Percentiles rank a stretch among this genome's conserved stretches.
These are phyloP conservation scores for Xylaria telfairii DNA, from an alignment of 495 filamentous ascomycete genomes.

Conservation along the genomic window DNA sequence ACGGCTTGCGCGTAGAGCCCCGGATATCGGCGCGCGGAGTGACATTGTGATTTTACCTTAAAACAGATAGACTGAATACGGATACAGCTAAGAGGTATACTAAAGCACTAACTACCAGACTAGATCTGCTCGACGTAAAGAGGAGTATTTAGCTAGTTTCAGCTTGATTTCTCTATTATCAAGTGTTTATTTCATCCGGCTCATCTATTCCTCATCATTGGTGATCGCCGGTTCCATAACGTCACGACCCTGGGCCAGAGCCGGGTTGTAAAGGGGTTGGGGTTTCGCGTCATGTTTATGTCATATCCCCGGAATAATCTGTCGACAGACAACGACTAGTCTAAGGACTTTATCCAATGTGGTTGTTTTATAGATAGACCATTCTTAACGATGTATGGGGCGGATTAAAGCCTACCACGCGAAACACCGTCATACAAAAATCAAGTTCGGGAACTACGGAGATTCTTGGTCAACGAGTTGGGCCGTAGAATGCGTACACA, in stretches of 20 bases:
- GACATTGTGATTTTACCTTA: not conserved
- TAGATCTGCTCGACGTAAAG: not conserved
- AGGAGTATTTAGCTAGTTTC: too few relatives aligned
- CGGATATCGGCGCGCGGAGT: not conserved
- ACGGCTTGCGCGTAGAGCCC: not conserved
- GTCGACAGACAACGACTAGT: not conserved
- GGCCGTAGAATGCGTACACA: not conserved
- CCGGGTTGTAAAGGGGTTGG: not conserved
- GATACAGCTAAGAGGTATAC: not conserved
- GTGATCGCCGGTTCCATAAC: conserved; percentile 3
- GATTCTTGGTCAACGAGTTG: too few relatives aligned
- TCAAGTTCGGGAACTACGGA: too few relatives aligned
- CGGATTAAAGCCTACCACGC: too few relatives aligned
- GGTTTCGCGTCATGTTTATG: conserved; percentile 14
- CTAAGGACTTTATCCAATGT: not conserved
- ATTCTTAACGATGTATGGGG: too few relatives aligned
- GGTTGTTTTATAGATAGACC: not conserved
- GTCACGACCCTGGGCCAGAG: not conserved
- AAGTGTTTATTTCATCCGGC: not conserved
- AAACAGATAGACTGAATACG: not conserved
- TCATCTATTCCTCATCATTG: not conserved
- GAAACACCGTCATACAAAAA: too few relatives aligned
- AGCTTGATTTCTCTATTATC: not conserved
- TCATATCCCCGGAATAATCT: not conserved
- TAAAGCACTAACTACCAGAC: not conserved